A percentile compares a stretch with the other conserved stretches of the same genome.
Conservation (phyloP, 2,329 filamentous ascomycete genomes). For the Fusarium chaquense region DNA sequence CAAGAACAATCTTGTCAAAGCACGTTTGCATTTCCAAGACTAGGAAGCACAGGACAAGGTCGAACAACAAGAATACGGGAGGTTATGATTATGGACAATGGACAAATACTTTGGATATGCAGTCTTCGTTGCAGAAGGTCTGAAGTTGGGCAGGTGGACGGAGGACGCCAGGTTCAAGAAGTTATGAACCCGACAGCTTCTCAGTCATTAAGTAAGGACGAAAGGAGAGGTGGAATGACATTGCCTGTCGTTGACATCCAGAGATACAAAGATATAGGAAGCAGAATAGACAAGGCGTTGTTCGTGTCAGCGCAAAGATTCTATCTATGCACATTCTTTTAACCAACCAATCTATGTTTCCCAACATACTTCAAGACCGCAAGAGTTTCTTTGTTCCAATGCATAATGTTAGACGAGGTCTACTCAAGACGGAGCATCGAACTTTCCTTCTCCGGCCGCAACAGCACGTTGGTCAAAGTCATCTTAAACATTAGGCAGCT, state of each 20-base stretch:
- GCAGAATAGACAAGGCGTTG: constrained; percentile 29
- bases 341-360: neutral
- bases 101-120: constrained; percentile 23
- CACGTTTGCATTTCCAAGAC: constrained; percentile 38
- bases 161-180: neutral
- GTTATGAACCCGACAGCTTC: neutral
- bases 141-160: neutral
- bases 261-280: constrained; percentile 7
- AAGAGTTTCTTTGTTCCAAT: neutral
- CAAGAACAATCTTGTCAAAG: constrained; percentile 14
- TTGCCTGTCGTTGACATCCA: constrained; percentile 13
- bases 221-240: constrained; percentile 1
- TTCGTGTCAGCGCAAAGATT: constrained; percentile 16
- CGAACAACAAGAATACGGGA: constrained; percentile 23
- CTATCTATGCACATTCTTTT: neutral
- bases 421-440: neutral
- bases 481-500: neutral
- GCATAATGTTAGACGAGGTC: neutral
- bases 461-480: neutral
- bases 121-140: neutral
- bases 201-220: neutral
- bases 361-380: too few relatives aligned
- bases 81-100: constrained; percentile 30
- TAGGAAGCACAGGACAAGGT: constrained; percentile 13
- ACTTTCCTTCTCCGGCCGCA: too few relatives aligned